Conservation (phyloP, 352 stramenopile genomes). For the Phytophthora uliginosa region DNA sequence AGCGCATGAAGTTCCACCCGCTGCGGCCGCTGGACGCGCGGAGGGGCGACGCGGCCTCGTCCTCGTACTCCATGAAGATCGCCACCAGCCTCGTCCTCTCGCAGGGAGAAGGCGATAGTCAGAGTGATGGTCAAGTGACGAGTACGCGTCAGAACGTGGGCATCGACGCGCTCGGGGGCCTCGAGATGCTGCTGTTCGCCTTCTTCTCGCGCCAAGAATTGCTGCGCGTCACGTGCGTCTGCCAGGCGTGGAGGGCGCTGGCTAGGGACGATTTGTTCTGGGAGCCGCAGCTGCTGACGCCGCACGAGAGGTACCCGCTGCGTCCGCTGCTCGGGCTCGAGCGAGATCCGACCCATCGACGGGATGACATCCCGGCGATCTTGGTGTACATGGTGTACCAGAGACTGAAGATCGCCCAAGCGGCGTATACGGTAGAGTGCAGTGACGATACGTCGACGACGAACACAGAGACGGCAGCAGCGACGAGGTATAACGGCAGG, state of each 20-base stretch:
- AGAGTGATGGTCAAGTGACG: neutral
- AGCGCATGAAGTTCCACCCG: conserved; percentile 55
- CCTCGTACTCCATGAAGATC: conserved; percentile 54
- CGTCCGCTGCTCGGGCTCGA: conserved; percentile 63
- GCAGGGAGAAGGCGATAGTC: too few species aligned
- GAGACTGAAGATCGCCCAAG: conserved; percentile 49
- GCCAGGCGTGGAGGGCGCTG: conserved; percentile 62
- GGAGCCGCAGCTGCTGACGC: conserved; percentile 72
- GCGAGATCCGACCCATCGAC: conserved; percentile 8
- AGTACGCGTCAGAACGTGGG: conserved; percentile 32
- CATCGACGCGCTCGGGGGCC: conserved; percentile 60
- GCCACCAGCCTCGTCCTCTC: conserved; percentile 68
- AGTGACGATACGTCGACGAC: neutral
- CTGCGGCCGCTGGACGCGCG: conserved; percentile 12
- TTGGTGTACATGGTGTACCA: conserved; percentile 83
- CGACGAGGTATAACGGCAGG: conserved; percentile 26
- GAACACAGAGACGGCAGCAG: neutral
- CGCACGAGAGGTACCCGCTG: conserved; percentile 72
- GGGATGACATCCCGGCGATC: conserved; percentile 62
- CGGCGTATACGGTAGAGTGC: conserved; percentile 15
- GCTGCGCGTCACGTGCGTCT: conserved; percentile 58
- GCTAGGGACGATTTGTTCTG: conserved; percentile 70
- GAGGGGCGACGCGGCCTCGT: neutral
- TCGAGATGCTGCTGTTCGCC: conserved; percentile 72
- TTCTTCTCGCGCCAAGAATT: conserved; percentile 66